Evolutionary conservation across 225 moss, liverwort and hornwort species (phyloP).

Genomic region (Physcomitrium patens): DNA sequence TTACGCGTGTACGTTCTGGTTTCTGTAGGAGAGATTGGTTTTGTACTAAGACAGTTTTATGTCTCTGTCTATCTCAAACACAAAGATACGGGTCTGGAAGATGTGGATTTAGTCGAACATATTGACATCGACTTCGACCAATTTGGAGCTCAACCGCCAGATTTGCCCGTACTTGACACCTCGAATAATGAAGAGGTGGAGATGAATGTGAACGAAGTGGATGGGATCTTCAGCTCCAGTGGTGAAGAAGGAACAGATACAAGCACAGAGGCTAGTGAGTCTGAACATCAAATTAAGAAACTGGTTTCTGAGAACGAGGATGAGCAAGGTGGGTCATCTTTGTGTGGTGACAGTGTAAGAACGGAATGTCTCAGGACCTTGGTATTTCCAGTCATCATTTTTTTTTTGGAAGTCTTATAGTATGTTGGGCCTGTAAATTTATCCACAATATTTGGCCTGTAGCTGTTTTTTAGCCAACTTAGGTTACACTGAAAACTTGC

Average conservation of each 20-base stretch:
- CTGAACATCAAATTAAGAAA: conserved; percentile 20
- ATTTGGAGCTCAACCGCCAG: conserved; percentile 57
- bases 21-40: not conserved
- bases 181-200: conserved; percentile 23
- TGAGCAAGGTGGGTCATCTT: conserved; percentile 41
- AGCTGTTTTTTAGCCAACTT: conserved; percentile 1
- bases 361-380: not conserved
- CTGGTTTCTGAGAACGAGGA: conserved; percentile 19
- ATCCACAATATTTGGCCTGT: conserved; percentile 11
- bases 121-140: conserved; percentile 52
- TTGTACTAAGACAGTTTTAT: conserved; percentile 12
- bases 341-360: not conserved
- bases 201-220: conserved; percentile 10
- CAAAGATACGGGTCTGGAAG: conserved; percentile 28
- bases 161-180: conserved; percentile 38
- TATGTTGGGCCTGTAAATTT: not conserved
- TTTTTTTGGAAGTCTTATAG: too few relatives aligned
- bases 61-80: conserved; percentile 10
- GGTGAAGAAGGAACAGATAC: conserved; percentile 13
- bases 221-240: conserved; percentile 12
- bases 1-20: not conserved
- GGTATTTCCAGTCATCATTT: not conserved
- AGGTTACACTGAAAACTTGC: not conserved
- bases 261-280: conserved; percentile 18
- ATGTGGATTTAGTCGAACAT: conserved; percentile 22